Conservation (phyloP, 2,329 filamentous ascomycete species). For the Cercospora zeae-maydis region DNA sequence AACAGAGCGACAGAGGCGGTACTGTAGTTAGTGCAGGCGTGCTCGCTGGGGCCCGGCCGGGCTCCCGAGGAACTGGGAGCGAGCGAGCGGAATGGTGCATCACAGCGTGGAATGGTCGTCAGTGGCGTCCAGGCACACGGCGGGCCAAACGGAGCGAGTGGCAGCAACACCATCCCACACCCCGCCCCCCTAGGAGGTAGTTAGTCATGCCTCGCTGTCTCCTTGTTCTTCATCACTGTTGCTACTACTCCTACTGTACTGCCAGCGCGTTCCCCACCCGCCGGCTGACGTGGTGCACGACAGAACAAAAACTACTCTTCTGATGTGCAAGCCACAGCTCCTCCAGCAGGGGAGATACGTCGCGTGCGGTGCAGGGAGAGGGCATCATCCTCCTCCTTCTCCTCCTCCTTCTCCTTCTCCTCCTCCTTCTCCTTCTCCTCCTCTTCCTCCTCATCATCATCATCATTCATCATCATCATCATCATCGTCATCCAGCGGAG, state of each 20-base stretch:
- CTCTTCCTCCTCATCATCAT: too few species aligned
- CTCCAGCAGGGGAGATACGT: not conserved
- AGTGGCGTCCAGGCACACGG: slow-evolving; percentile 7
- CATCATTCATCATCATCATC: too few species aligned
- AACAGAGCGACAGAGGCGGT: not conserved
- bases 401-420: too few species aligned
- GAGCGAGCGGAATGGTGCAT: not conserved
- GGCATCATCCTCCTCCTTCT: not conserved
- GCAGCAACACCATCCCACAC: not conserved
- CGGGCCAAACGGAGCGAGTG: slow-evolving; percentile 7
- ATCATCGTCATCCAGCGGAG: too few species aligned
- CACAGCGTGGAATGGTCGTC: slow-evolving; percentile 5
- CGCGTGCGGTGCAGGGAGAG: not conserved
- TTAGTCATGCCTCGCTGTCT: not conserved
- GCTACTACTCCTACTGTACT: not conserved
- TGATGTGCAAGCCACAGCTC: not conserved
- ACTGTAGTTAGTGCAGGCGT: too few species aligned
- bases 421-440: too few species aligned
- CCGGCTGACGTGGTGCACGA: not conserved
- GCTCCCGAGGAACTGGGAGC: not conserved
- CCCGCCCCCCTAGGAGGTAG: too few species aligned
- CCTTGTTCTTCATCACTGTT: not conserved
- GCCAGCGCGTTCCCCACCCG: too few species aligned
- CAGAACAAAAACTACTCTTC: not conserved
- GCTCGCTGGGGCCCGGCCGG: too few species aligned